Conservation (phyloP, 106 monocot genomes). For the Dioscorea dumetorum region DNA sequence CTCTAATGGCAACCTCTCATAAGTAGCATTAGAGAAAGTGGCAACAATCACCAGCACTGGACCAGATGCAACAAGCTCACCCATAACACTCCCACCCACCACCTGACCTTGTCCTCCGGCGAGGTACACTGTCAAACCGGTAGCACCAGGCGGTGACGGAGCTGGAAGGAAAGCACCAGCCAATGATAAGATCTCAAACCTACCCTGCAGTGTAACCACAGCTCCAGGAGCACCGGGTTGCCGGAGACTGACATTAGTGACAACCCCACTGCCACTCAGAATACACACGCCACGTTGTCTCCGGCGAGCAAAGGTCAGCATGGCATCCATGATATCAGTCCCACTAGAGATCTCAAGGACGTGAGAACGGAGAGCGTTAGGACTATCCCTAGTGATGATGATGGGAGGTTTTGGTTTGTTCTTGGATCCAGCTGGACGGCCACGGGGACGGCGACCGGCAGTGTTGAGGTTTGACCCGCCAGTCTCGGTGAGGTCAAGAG, state of each 20-base stretch:
- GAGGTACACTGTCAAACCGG: slow-evolving; percentile 33
- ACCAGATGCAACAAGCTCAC: slow-evolving; percentile 29
- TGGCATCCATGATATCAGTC: slow-evolving; percentile 34
- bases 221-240: slow-evolving; percentile 27
- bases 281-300: slow-evolving; percentile 37
- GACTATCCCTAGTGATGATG: slow-evolving; percentile 37
- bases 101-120: slow-evolving; percentile 36
- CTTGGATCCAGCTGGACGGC: slow-evolving; percentile 42
- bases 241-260: slow-evolving; percentile 41
- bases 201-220: slow-evolving; percentile 24
- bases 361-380: slow-evolving; percentile 37
- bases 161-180: slow-evolving; percentile 42
- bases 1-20: slow-evolving; percentile 32
- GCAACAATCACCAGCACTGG: slow-evolving; percentile 41
- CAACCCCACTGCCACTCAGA: slow-evolving; percentile 34
- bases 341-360: slow-evolving; percentile 49
- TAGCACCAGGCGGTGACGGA: slow-evolving; percentile 33
- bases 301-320: slow-evolving; percentile 30
- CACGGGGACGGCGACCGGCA: slow-evolving; percentile 25
- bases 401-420: slow-evolving; percentile 51
- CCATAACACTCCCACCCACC: slow-evolving; percentile 30
- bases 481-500: not conserved
- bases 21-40: slow-evolving; percentile 40
- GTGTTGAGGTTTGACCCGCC: not conserved
- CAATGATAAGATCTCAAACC: slow-evolving; percentile 47